Evolutionary conservation across 1,139 yeast species (phyloP), one percentile per base, ranked within the genome.

Genomic region (Pichia terricola): DNA sequence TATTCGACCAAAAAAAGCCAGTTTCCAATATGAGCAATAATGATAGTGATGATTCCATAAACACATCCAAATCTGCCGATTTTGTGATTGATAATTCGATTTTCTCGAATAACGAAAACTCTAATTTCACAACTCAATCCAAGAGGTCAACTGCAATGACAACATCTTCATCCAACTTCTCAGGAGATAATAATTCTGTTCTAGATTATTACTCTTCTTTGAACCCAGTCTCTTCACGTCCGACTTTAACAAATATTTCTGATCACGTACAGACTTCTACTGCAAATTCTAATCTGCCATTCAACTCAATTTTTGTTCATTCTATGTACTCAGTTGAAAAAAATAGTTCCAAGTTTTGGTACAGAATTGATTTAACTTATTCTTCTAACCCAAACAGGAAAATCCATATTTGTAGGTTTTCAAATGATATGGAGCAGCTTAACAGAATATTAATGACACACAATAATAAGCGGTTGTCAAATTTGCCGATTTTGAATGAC

Each of bases 401-500:
- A 49, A 35, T 48, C 5, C 66, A 70, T 53, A 60, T 78, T 40
- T 73, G 75, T 55, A 66, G 84, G 38, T 77, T 70, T 60, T 78
- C 76, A 56, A 80, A 76, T 54, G 83, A 78, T 59, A 76, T 78
- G 52, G 74, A 75, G 55, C 78, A 73, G 53, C 60, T 78, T 43
- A 81, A 77, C 26, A 34, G 26, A 36, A 39, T 6, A 34, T 34
- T 34, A 22, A 34, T 34, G 7, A 6, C 6, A 7, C 35, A 34
- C 11, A 11, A 34, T 34, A 34, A 30, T 30, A 30, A 30, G 10
- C 7, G 32, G 32, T 8, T 30, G 10, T 8, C 7, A 30, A 30
- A 30, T 30, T 30, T 30, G 10, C 32, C 32, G 32, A 30, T 30
- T 8, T 30, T 30, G 10, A 10, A 32, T 67, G 32, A 30, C 10